Evolutionary conservation across 176 grass and related monocot species (phyloP).

Genomic region (Luzula sylvatica): DNA sequence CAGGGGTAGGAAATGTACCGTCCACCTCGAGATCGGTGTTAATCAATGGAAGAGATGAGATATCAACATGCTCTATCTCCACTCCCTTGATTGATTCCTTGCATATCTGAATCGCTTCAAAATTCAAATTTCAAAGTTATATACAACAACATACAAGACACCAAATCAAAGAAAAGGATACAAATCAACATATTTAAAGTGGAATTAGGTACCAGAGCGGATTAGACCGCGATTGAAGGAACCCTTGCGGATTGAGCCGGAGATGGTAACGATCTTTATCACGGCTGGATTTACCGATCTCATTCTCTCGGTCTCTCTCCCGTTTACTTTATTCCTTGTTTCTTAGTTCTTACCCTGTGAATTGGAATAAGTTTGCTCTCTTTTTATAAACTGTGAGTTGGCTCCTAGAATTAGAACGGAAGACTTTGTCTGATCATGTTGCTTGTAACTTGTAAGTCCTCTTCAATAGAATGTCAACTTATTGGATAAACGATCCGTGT

Average conservation of each 20-base stretch:
- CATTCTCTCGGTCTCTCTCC: constrained; percentile 1
- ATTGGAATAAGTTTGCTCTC: too few species aligned
- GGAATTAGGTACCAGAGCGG: constrained; percentile 63
- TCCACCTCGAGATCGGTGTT: constrained; percentile 76
- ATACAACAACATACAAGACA: too few species aligned
- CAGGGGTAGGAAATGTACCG: constrained; percentile 40
- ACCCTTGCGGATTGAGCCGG: constrained; percentile 76
- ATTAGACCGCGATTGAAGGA: constrained; percentile 81
- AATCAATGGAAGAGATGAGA: constrained; percentile 51
- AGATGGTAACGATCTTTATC: constrained; percentile 44
- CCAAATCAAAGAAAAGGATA: too few species aligned
- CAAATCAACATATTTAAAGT: too few species aligned
- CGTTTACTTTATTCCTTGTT: too few species aligned
- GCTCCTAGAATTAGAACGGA: background rate
- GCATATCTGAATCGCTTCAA: constrained; percentile 55
- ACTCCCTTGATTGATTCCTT: constrained; percentile 53
- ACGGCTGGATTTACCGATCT: background rate
- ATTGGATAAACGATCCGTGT: background rate
- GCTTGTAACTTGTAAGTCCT: background rate
- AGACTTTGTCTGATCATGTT: background rate
- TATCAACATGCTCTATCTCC: constrained; percentile 49
- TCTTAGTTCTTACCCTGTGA: background rate
- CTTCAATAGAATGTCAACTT: too few species aligned
- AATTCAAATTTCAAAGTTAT: too few species aligned
- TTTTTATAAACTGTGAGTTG: background rate